Base-by-base conservation (phyloP, 805 yeast species). In the Blastobotrys terrestris region DNA sequence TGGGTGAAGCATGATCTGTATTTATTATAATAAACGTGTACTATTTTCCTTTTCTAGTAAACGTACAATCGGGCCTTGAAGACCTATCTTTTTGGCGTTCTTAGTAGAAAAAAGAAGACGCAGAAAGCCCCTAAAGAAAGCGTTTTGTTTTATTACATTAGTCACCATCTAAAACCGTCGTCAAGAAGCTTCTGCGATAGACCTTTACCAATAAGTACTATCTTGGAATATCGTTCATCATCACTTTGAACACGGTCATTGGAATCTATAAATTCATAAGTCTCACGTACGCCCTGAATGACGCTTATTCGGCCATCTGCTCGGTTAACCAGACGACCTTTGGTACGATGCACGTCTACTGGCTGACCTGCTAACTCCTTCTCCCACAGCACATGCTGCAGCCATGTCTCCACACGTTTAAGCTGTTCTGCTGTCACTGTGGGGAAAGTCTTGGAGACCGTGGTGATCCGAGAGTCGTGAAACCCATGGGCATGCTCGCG, bases 281-380 rank as follows among this genome's bases (percentile, higher is more conserved):
- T 89, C 52, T 90, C 94, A 55, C 98, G 75, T 0, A 94, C 99
- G 11, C 95, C 98, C 66, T 94, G 99, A 8, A 94, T 70, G 5
- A 90, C 86, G 57, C 78, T 76, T 19, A 77, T 81, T 3, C 66
- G 59, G 2, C 67, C 62, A 1, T 64, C 58, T 1, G 64, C 60
- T 5, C 67, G 63, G n/a, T 66, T 60, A 1, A 83, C 76, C 5
- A 90, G 57, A 7, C 87, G 67, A 1, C 97, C 98, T 65, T 94
- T 94, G 1, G 85, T 72, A 56, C 98, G 72, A 60, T 90, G 96
- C 2, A 94, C 75, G 56, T 89, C 97, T 2, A 80, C 75, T 1
- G 62, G 61, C 1, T 69, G 53, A 1, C 57, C 77, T 21, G 69
- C 73, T 31, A 74, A 73, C 18, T 60, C 70, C 53, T 70, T 75